phyloP scores from a whole-genome alignment of 306 rosid genomes.

The Myrica gale region DNA sequence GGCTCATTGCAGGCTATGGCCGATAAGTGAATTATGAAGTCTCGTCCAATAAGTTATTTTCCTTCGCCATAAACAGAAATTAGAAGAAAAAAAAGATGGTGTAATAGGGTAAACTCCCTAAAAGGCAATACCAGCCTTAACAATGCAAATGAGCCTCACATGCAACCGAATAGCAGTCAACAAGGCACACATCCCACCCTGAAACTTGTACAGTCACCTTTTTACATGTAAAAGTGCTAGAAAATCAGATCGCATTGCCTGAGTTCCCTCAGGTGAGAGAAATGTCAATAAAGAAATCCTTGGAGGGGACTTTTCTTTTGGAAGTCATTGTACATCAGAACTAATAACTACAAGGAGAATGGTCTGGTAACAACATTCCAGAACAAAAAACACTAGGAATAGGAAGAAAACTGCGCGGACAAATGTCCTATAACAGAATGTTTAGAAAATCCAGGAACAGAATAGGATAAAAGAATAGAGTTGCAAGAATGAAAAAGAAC shows the following conservation, averaged over 20 bases:
- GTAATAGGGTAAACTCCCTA: background rate
- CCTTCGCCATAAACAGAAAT: background rate
- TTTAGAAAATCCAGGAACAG: background rate
- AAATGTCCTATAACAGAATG: background rate
- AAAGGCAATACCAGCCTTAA: no score
- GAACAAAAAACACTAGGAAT: background rate
- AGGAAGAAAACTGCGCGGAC: background rate
- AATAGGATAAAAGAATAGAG: background rate
- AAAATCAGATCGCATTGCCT: background rate
- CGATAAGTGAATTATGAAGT: background rate
- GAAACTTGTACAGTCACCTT: background rate
- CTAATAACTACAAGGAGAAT: background rate
- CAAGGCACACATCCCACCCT: background rate
- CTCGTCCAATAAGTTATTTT: background rate
- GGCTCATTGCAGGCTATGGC: background rate
- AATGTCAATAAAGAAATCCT: background rate
- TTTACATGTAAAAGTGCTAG: background rate
- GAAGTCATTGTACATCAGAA: background rate
- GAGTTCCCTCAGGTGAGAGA: background rate
- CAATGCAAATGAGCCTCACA: background rate
- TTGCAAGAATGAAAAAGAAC: background rate
- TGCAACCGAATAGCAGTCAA: background rate
- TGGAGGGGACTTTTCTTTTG: background rate
- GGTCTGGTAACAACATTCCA: background rate
- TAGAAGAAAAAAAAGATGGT: background rate